These are phyloP conservation scores for Starmerella floris DNA, from an alignment of 805 yeast genomes.

Conservation along the genomic window DNA sequence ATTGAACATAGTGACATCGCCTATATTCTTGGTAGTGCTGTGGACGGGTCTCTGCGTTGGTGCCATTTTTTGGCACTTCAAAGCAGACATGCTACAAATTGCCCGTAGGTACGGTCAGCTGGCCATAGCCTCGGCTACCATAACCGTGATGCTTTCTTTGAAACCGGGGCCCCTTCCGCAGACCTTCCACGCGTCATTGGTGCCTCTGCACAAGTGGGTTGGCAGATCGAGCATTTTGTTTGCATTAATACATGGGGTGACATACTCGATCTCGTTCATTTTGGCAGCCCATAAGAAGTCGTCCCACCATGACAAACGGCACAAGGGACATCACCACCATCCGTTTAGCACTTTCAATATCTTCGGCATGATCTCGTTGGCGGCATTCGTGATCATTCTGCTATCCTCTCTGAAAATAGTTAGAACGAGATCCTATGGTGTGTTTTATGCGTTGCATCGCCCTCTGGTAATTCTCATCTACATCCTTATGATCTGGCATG, in stretches of 20 bases:
- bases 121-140: conserved; percentile 61
- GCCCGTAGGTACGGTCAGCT: conserved; percentile 73
- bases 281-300: background rate
- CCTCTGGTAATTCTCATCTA: conserved; percentile 53
- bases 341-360: conserved; percentile 33
- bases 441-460: conserved; percentile 64
- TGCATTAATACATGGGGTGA: conserved; percentile 46
- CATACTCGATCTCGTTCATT: conserved; percentile 32
- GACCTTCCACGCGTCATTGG: conserved; percentile 50
- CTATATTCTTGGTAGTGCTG: conserved; percentile 5
- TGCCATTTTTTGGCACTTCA: conserved; percentile 13
- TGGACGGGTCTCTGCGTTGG: conserved; percentile 9
- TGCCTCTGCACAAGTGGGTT: conserved; percentile 85
- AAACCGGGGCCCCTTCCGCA: conserved; percentile 78
- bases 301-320: conserved; percentile 6
- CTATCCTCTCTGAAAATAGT: conserved; percentile 54
- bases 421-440: conserved; percentile 47
- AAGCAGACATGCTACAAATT: conserved; percentile 25
- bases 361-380: conserved; percentile 50
- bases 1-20: conserved; percentile 6
- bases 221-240: conserved; percentile 65
- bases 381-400: conserved; percentile 40
- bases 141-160: conserved; percentile 56
- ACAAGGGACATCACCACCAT: conserved; percentile 12
- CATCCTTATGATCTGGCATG: conserved; percentile 60